Base-by-base conservation (phyloP, 257 asterid genomes). In the Prunella vulgaris region DNA sequence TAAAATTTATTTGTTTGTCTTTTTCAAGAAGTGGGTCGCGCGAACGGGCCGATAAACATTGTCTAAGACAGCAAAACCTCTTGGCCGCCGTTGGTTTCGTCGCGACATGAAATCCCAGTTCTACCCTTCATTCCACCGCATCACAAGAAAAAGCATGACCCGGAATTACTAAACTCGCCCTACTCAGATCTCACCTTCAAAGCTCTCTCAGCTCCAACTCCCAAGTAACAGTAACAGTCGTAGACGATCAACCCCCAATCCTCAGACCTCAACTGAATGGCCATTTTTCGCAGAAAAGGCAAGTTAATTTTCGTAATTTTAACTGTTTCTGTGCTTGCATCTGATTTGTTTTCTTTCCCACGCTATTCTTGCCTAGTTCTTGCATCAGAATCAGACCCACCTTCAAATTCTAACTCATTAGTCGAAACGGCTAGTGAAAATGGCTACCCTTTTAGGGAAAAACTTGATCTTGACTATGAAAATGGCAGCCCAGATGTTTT, bases 381-480 rank as follows among this genome's bases (percentile, higher is more conserved):
- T 62, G 85, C 90, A 38, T 76, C 84, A 24, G 78, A 84, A 48
- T 53, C 72, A 25, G 78, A 71, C 71, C 77, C 79, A n/a, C 40
- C 79, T 60, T 35, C 73, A 9, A 64, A 46, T 77, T 72, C 84
- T 2, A 68, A 73, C 79, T 22, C 73, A 32, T 44, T 27, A 67
- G 49, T 42, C 51, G 80, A 76, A 72, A 64, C 32, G 60, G 28
- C 2, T 25, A 25, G 28, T 3, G 28, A 25, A 25, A 72, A 61
- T 30, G 66, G 9, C 40, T 38, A 18, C 68, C 78, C 67, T 60
- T 64, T 54, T 49, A 46, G 5, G 62, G 71, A 76, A 74, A 72
- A 15, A 5, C 15, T 67, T 22, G n/a, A 40, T 37, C 57, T 58
- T 8, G 68, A 64, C 0, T 14, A 44, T n/a, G 71, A 59, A 38